Percentiles rank a stretch among this genome's conserved stretches.
Conservation (phyloP, 306 rosid genomes). For the Citrullus amarus region DNA sequence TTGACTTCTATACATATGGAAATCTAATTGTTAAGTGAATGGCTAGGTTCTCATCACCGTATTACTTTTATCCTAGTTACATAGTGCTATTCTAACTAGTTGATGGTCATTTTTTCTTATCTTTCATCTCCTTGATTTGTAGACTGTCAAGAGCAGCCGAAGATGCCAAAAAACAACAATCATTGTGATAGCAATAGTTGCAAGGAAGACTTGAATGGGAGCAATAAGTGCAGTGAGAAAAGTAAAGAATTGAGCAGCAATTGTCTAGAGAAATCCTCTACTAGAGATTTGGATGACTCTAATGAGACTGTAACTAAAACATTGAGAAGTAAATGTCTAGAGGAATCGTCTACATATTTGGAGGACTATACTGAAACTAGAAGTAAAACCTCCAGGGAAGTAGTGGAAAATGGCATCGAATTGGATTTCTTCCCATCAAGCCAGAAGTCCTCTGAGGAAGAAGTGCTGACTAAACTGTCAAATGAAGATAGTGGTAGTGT, state of each 20-base stretch:
- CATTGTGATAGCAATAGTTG: constrained; percentile 16
- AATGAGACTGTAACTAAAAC: constrained; percentile 16
- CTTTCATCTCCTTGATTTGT: constrained; percentile 15
- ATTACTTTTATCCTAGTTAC: background rate
- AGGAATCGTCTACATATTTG: background rate
- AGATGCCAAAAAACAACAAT: constrained; percentile 14
- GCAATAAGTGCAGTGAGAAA: constrained; percentile 12
- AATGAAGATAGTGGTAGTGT: constrained; percentile 16
- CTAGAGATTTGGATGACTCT: constrained; percentile 14
- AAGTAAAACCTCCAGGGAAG: constrained; percentile 17
- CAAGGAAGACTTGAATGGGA: constrained; percentile 15
- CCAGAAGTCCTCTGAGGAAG: constrained; percentile 4
- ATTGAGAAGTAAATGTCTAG: constrained; percentile 6
- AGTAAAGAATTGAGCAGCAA: constrained; percentile 10
- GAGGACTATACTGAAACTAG: constrained; percentile 18
- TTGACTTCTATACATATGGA: background rate
- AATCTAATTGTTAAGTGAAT: background rate
- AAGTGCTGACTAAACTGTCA: constrained; percentile 8
- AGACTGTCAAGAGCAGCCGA: constrained; percentile 22
- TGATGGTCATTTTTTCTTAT: background rate
- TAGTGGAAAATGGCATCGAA: constrained; percentile 2
- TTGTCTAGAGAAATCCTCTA: constrained; percentile 6
- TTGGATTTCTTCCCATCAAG: constrained; percentile 6
- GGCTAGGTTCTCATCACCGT: background rate
- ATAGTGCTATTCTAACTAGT: background rate